Evolutionary conservation across 2,329 filamentous ascomycete genomes (phyloP).

Genomic region (Fusarium sp.): DNA sequence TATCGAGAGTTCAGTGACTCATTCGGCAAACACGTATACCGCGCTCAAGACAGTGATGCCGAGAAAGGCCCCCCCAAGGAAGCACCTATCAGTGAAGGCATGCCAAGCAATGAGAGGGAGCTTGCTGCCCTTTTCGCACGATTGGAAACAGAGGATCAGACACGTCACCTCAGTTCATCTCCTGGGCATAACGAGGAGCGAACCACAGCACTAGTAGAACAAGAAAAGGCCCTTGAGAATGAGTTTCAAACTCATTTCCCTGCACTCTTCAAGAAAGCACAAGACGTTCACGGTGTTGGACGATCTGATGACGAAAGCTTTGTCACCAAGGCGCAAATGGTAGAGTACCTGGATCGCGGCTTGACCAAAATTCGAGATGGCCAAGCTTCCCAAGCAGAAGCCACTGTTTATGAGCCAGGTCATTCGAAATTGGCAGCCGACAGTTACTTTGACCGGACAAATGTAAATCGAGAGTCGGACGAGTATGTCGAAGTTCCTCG

Average conservation of each 20-base stretch:
- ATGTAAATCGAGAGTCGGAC: slow-evolving; percentile 43
- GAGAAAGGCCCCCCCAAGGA: slow-evolving; percentile 43
- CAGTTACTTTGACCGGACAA: slow-evolving; percentile 41
- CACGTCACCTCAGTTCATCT: slow-evolving; percentile 50
- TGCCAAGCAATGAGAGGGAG: slow-evolving; percentile 47
- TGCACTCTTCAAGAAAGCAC: slow-evolving; percentile 57
- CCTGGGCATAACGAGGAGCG: slow-evolving; percentile 53
- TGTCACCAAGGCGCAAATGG: slow-evolving; percentile 57
- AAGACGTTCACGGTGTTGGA: slow-evolving; percentile 48
- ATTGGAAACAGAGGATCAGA: slow-evolving; percentile 56
- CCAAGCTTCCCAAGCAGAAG: slow-evolving; percentile 25
- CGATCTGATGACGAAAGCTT: slow-evolving; percentile 50
- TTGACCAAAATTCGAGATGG: slow-evolving; percentile 55
- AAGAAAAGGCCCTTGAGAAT: slow-evolving; percentile 59
- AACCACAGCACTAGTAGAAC: slow-evolving; percentile 52
- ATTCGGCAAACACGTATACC: slow-evolving; percentile 60
- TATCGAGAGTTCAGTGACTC: slow-evolving; percentile 65
- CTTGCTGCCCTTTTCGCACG: slow-evolving; percentile 58
- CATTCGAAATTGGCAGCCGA: slow-evolving; percentile 47
- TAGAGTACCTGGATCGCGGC: slow-evolving; percentile 59
- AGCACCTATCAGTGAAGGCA: slow-evolving; percentile 25
- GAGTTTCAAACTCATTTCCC: slow-evolving; percentile 60
- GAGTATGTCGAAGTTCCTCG: slow-evolving; percentile 50
- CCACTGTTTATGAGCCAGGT: slow-evolving; percentile 38
- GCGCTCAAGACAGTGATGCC: slow-evolving; percentile 55